These are phyloP conservation scores for Apiospora marii DNA, from an alignment of 2,329 filamentous ascomycete genomes.

Conservation along the genomic window DNA sequence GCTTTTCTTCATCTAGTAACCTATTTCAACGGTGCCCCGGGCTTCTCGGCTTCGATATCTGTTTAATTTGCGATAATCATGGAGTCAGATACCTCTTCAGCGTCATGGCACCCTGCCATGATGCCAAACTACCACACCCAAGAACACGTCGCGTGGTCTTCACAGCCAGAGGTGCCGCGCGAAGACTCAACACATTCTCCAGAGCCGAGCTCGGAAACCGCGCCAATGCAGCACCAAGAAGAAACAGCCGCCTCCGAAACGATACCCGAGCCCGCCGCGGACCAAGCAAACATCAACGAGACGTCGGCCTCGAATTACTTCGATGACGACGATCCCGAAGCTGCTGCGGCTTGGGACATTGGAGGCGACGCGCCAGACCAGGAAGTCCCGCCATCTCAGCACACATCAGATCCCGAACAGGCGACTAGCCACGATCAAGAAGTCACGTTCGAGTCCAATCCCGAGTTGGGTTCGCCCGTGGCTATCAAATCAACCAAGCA, in stretches of 20 bases:
- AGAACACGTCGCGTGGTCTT: not conserved
- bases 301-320: constrained; percentile 36
- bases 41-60: constrained; percentile 36
- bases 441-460: constrained; percentile 27
- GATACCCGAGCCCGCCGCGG: constrained; percentile 29
- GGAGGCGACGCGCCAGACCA: constrained; percentile 26
- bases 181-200: constrained; percentile 10
- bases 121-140: constrained; percentile 52
- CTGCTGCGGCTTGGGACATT: constrained; percentile 38
- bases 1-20: not conserved
- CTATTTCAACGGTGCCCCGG: constrained; percentile 31
- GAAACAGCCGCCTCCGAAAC: constrained; percentile 27
- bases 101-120: constrained; percentile 60
- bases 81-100: constrained; percentile 51
- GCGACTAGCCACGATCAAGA: constrained; percentile 29
- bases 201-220: constrained; percentile 2
- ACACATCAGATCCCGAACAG: constrained; percentile 27
- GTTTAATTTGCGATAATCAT: constrained; percentile 46
- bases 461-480: constrained; percentile 29
- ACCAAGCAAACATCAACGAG: constrained; percentile 29
- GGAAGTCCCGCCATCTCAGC: constrained; percentile 19
- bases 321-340: constrained; percentile 37
- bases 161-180: constrained; percentile 27
- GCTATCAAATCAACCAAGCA: constrained; percentile 56
- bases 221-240: constrained; percentile 23